Evolutionary conservation across 148 eudicot genomes (phyloP), one percentile per base, ranked within the genome.

Genomic region (Polygonum maritimum): DNA sequence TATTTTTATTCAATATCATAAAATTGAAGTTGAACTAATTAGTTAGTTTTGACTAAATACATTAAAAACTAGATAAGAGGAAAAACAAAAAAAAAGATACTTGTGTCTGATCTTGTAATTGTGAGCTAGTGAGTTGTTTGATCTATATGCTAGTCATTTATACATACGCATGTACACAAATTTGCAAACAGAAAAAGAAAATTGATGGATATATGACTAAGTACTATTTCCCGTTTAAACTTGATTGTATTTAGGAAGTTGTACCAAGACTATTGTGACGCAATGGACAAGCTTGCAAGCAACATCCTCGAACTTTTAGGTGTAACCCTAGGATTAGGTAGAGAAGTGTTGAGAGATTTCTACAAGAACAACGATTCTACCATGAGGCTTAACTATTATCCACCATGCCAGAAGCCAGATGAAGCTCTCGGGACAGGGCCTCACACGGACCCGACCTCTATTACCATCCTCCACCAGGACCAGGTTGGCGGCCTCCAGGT

Each of bases 401-500:
- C 92, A n/a, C 87, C 90, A 3, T 90, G 95, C 76, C 85, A 83
- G 57, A 83, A 88, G 44, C 95, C 95, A 0, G 92, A 87, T 54
- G 86, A 82, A 9, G 84, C 94, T 3, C 83, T 86, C 7, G 94
- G 94, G 35, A 90, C 90, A 0, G 91, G 94, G 1, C 89, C 94
- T 38, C 94, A 90, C 77, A 86, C 87, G 18, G 94, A 90, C 74
- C 94, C 94, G 19, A 86, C 90, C 4, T 90, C 94, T 0, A 40
- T 90, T 35, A 88, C 94, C 39, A 88, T 90, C n/a, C 88, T 90
- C 35, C 94, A 90, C 74, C 94, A 90, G 71, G 94, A 90, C 74
- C 82, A 79, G 21, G 90, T 90, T 15, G 90, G 88, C 62, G 94
- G 94, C 10, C 91, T 90, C 79, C 83, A 90, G 76, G 94, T 88